A percentile compares a stretch with the other conserved stretches of the same genome.
Evolutionary conservation across 2,329 filamentous ascomycete genomes (phyloP).

Genomic region (Microdochium nivale): DNA sequence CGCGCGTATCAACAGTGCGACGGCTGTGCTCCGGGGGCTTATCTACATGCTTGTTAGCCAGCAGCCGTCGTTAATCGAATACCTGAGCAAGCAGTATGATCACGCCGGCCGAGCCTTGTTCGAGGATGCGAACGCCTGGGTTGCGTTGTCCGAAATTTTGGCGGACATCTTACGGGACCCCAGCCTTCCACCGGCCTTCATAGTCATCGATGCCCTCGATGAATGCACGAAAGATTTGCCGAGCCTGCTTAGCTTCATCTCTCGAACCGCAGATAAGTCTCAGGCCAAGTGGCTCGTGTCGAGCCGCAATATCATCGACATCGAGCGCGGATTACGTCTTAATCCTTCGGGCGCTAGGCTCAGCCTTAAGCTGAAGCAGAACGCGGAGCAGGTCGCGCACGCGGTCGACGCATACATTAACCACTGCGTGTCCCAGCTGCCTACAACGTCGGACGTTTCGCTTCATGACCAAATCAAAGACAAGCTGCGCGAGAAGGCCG

Average conservation of each 20-base stretch:
- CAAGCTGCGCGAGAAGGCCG: constrained; percentile 15
- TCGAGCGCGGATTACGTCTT: neutral
- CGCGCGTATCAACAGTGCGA: constrained; percentile 15
- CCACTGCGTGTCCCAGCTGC: neutral
- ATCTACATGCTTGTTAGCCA: constrained; percentile 18
- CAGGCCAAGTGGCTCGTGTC: neutral
- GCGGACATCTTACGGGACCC: neutral
- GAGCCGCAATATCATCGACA: neutral
- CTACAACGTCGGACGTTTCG: neutral
- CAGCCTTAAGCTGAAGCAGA: neutral
- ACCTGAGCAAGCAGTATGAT: constrained; percentile 24
- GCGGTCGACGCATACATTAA: constrained; percentile 26
- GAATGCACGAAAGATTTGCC: neutral
- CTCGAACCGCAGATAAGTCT: neutral
- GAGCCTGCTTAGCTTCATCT: neutral
- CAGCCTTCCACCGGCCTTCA: neutral
- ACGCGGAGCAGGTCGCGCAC: constrained; percentile 9
- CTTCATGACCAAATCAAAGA: constrained; percentile 1
- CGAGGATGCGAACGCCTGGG: constrained; percentile 2
- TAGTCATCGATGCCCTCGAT: neutral
- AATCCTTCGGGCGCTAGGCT: neutral
- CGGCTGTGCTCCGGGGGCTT: constrained; percentile 21
- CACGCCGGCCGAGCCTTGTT: constrained; percentile 21
- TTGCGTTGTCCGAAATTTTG: neutral
- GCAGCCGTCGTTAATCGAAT: constrained; percentile 20